Conservation (phyloP, 2,329 filamentous ascomycete genomes). For the Akanthomyces lecanii region DNA sequence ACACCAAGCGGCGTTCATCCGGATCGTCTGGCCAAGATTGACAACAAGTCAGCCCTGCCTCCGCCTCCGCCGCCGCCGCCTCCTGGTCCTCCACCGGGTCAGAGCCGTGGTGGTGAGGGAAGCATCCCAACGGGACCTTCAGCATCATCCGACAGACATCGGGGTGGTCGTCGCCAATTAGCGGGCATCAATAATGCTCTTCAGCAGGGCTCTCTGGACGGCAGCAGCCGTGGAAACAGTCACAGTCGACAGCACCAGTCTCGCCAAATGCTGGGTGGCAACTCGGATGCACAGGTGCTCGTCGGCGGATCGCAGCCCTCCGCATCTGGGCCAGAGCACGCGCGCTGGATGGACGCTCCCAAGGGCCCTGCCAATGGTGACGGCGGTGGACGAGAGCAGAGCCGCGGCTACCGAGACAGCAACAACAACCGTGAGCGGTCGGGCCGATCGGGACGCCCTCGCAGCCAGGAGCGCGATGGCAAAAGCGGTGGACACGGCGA, state of each 20-base stretch:
- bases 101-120: conserved; percentile 25
- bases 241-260: conserved; percentile 30
- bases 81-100: conserved; percentile 28
- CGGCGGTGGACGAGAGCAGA: conserved; percentile 33
- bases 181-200: conserved; percentile 57
- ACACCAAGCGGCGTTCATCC: conserved; percentile 41
- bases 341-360: conserved; percentile 34
- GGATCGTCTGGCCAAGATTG: conserved; percentile 47
- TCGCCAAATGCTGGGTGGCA: conserved; percentile 40
- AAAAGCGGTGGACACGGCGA: conserved; percentile 45
- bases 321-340: conserved; percentile 44
- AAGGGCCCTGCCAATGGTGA: conserved; percentile 31
- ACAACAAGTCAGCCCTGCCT: conserved; percentile 14
- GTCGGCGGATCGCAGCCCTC: conserved; percentile 49
- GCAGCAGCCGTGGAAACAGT: conserved; percentile 23
- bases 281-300: conserved; percentile 54
- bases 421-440: conserved; percentile 38
- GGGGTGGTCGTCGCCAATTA: conserved; percentile 49
- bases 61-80: conserved; percentile 32
- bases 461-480: conserved; percentile 45
- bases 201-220: conserved; percentile 42
- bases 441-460: conserved; percentile 39
- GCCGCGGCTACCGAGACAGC: conserved; percentile 41
- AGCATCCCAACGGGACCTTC: conserved; percentile 35
- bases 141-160: conserved; percentile 34